Evolutionary conservation across 2,329 filamentous ascomycete species (phyloP), one percentile per base, ranked within the genome.

Genomic region (Hirsutella thompsonii): DNA sequence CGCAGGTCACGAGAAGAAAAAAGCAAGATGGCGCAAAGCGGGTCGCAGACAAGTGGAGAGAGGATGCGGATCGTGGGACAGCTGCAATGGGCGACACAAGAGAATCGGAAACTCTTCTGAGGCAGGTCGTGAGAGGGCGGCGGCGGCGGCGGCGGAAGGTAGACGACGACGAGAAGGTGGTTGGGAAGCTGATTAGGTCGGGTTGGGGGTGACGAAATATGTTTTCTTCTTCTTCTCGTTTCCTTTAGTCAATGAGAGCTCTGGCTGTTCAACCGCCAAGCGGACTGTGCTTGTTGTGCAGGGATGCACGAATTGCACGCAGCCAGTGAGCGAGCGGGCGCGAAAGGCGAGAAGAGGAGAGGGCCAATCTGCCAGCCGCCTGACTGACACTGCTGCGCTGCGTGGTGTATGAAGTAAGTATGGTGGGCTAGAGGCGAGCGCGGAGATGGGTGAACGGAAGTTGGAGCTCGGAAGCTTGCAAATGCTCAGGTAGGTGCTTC

Each of bases 21-120:
- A n/a, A 26, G 14, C 5, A 37, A 14, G 23, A 26, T 11, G 16
- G 35, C 16, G 20, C 19, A 8, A 37, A 26, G 39, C 39, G 39
- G 39, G 39, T 41, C 39, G 18, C 39, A 18, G 36, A 11, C 11
- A 26, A 26, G 39, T 41, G 39, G 39, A 32, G 39, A 32, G 39
- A 19, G 23, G 33, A 36, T 18, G 39, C 36, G 32, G 36, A 41
- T 38, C 23, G 26, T 20, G 8, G n/a, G 37, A 20, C 14, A 20
- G 8, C 11, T 16, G 26, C 18, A 39, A 39, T 32, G 28, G 28
- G 37, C 37, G 37, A 14, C n/a, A 32, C 23, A 26, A n/a, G n/a
- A n/a, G n/a, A n/a, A n/a, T n/a, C n/a, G n/a, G n/a, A n/a, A n/a
- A n/a, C n/a, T n/a, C n/a, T n/a, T n/a, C n/a, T n/a, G n/a, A n/a